Percentiles rank a stretch among this genome's conserved stretches.
These are phyloP conservation scores for Capsella rubella DNA, from an alignment of 441 rosid genomes.

Conservation along the genomic window DNA sequence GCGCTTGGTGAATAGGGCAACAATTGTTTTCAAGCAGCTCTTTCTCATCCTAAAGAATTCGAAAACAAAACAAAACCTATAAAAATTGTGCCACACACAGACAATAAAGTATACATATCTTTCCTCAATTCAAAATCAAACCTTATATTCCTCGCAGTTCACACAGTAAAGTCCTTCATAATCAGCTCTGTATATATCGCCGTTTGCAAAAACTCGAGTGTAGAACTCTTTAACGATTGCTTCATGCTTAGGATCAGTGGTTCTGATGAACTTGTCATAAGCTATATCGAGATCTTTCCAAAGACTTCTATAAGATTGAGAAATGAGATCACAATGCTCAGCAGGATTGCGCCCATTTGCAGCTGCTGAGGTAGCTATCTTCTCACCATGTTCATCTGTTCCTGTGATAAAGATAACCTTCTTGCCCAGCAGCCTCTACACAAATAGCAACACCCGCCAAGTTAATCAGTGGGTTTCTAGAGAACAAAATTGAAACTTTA, in stretches of 20 bases:
- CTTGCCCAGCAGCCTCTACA: constrained; percentile 88
- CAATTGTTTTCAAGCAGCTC: constrained; percentile 76
- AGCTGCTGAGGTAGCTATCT: constrained; percentile 86
- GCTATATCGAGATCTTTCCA: constrained; percentile 89
- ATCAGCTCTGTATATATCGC: constrained; percentile 88
- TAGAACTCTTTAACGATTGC: constrained; percentile 93
- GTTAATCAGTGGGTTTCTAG: not conserved
- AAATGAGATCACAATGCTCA: constrained; percentile 84
- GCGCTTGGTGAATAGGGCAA: constrained; percentile 87
- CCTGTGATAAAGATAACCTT: constrained; percentile 88
- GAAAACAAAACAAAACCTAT: not conserved
- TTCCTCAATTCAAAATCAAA: constrained; percentile 20
- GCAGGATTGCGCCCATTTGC: constrained; percentile 68
- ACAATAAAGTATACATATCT: constrained; percentile 5
- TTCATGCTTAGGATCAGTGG: constrained; percentile 92
- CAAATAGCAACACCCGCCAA: not conserved
- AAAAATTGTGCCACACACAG: constrained; percentile 13
- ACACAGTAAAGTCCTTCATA: constrained; percentile 94
- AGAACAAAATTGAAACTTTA: constrained; percentile 19
- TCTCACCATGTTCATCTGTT: constrained; percentile 97
- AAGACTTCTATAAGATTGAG: constrained; percentile 73
- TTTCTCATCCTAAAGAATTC: constrained; percentile 80
- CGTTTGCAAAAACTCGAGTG: constrained; percentile 77
- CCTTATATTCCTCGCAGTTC: constrained; percentile 98
- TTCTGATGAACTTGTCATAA: constrained; percentile 85